Base-by-base conservation (phyloP, 805 yeast species). In the Saturnispora ahearnii region DNA sequence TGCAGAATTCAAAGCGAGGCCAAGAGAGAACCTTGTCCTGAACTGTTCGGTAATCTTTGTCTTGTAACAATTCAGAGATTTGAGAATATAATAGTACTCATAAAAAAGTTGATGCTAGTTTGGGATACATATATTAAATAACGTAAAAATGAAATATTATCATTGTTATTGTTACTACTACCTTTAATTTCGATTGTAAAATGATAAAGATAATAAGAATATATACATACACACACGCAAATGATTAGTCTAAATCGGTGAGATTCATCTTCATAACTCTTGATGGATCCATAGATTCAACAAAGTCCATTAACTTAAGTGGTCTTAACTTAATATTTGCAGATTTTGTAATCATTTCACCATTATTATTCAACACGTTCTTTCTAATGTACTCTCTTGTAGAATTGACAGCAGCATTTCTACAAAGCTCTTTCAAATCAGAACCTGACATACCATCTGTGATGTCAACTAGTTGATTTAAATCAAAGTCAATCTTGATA, bases 391-490 rank as follows among this genome's bases (percentile, higher is more conserved):
- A 87, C 65, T 93, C 97, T 57, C 96, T 75, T 61, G 91, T 89
- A 0, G 96, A 86, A 57, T 76, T 76, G 72, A 90, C 77, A 1
- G 96, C 96, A 0, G 99, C 99, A 59, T 87, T 95, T 50, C 99
- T 78, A 62, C 96, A 88, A 45, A 87, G 68, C 62, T 93, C 99
- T 59, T 86, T 83, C 62, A 93, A 73, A 60, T 91, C 99, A 2
- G 96, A 85, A 2, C 99, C 99, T 56, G 95, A 85, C 61, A 79
- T 71, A 1, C 93, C 96, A 10, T 74, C 77, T 0, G 96, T 87
- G 44, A 73, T 65, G 9, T 63, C 60, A 11, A 85, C 90, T 15
- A 93, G 70, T 3, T 67, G 64, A 9, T 78, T 74, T 45, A 84
- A 60, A 53, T 84, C 82, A 59, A 90, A 86, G 51, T 84, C 90